Evolutionary conservation across 1,284 basidiomycete genomes (phyloP).

Genomic region (Microbotryum saponariae): DNA sequence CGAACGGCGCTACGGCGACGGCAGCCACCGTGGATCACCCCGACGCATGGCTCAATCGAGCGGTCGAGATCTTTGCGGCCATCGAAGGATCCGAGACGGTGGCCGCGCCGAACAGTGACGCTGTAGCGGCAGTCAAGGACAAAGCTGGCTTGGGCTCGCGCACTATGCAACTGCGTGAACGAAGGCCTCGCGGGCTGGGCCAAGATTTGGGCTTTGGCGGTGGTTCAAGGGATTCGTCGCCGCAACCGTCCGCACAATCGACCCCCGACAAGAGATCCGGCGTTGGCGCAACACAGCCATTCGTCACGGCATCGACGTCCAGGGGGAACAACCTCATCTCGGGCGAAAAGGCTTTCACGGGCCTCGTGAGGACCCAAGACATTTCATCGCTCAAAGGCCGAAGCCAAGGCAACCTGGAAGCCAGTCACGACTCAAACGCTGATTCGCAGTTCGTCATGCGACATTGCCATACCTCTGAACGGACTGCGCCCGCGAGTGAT

Average conservation of each 20-base stretch:
- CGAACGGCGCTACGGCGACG: not conserved
- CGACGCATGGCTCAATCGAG: slow-evolving; percentile 14
- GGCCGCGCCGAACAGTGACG: too few species aligned
- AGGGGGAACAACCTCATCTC: not conserved
- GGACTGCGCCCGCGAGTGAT: not conserved
- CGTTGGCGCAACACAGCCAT: slow-evolving; percentile 3
- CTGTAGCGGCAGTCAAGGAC: not conserved
- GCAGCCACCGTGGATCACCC: not conserved
- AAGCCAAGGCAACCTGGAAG: not conserved
- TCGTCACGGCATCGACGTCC: not conserved
- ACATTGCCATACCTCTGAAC: not conserved
- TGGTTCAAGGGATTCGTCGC: not conserved
- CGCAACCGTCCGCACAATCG: not conserved
- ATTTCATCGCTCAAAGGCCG: not conserved
- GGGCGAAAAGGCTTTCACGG: not conserved
- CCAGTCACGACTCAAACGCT: not conserved
- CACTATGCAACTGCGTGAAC: slow-evolving; percentile 20
- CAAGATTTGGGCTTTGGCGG: slow-evolving; percentile 1
- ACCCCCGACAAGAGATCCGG: not conserved
- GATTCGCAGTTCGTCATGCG: not conserved
- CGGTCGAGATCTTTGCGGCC: slow-evolving; percentile 19
- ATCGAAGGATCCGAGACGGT: slow-evolving; percentile 3
- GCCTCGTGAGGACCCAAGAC: too few species aligned
- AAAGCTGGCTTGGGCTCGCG: not conserved
- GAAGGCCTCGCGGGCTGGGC: slow-evolving; percentile 2